phyloP scores from a whole-genome alignment of 179 eudicot species.

The Vitellaria paradoxa region DNA sequence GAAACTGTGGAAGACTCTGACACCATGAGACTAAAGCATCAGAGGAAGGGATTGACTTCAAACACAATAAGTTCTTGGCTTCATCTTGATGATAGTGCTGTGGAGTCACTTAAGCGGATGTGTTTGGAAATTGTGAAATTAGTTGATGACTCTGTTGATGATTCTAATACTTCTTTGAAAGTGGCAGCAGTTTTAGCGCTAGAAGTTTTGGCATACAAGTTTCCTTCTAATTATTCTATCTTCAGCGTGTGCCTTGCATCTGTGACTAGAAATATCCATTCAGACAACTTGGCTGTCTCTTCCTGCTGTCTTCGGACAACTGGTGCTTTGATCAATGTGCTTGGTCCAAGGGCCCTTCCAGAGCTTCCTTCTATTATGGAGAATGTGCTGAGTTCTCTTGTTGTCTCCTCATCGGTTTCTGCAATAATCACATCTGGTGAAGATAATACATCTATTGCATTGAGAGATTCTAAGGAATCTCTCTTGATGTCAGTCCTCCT shows the following conservation, averaged over 20 bases:
- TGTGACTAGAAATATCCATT: constrained; percentile 50
- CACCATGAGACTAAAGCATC: constrained; percentile 32
- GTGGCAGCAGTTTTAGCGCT: constrained; percentile 67
- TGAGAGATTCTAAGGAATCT: constrained; percentile 36
- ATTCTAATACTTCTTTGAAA: constrained; percentile 43
- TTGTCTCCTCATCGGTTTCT: constrained; percentile 22
- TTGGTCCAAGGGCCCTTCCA: constrained; percentile 72
- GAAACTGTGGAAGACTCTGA: constrained; percentile 58
- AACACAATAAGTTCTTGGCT: constrained; percentile 51
- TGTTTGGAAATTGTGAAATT: constrained; percentile 61
- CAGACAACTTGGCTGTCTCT: constrained; percentile 53
- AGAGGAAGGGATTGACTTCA: constrained; percentile 29
- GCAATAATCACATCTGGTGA: constrained; percentile 19
- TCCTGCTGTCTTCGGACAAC: constrained; percentile 64
- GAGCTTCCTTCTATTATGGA: constrained; percentile 86
- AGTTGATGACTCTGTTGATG: constrained; percentile 45
- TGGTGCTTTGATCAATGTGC: constrained; percentile 74
- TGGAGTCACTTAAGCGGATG: constrained; percentile 51
- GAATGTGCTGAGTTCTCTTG: constrained; percentile 36
- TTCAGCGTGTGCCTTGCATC: constrained; percentile 62
- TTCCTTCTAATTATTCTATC: constrained; percentile 55
- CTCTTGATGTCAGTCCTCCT: constrained; percentile 50
- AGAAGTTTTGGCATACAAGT: constrained; percentile 63
- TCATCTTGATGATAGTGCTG: constrained; percentile 49
- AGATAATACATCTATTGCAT: constrained; percentile 14